phyloP scores from a whole-genome alignment of 805 yeast species.

The Wickerhamomyces hampshirensis region DNA sequence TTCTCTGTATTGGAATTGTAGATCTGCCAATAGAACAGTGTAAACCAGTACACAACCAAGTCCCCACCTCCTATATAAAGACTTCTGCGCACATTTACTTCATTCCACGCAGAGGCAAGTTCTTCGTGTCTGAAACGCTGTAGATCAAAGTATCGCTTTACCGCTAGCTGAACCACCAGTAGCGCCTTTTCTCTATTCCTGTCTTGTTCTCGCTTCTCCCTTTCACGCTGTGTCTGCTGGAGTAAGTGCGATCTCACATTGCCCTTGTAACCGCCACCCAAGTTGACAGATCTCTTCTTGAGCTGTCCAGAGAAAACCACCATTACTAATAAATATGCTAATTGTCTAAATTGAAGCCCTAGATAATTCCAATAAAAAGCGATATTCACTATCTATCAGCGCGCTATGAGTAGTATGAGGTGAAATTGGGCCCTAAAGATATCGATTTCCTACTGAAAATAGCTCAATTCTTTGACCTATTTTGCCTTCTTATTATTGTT shows the following conservation, averaged over 20 bases:
- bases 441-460: too few relatives aligned
- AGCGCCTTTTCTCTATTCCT: conserved; percentile 49
- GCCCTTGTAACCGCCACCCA: conserved; percentile 39
- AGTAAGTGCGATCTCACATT: conserved; percentile 40
- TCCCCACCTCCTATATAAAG: too few relatives aligned
- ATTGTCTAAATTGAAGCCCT: too few relatives aligned
- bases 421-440: too few relatives aligned
- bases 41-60: conserved; percentile 22
- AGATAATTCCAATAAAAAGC: too few relatives aligned
- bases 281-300: conserved; percentile 52
- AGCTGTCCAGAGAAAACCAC: conserved; percentile 65
- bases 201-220: conserved; percentile 58
- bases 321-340: conserved; percentile 17
- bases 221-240: conserved; percentile 60
- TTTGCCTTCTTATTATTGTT: too few relatives aligned
- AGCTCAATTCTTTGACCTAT: too few relatives aligned
- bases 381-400: conserved; percentile 6
- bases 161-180: conserved; percentile 41
- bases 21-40: conserved; percentile 26
- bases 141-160: conserved; percentile 37
- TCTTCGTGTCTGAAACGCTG: conserved; percentile 12
- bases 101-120: background rate
- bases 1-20: conserved; percentile 11
- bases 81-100: too few relatives aligned
- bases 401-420: too few relatives aligned